A percentile compares a stretch with the other conserved stretches of the same genome.
These are phyloP conservation scores for Trebouxiophyceae sp. DNA, from an alignment of 163 green algal species.

Conservation along the genomic window DNA sequence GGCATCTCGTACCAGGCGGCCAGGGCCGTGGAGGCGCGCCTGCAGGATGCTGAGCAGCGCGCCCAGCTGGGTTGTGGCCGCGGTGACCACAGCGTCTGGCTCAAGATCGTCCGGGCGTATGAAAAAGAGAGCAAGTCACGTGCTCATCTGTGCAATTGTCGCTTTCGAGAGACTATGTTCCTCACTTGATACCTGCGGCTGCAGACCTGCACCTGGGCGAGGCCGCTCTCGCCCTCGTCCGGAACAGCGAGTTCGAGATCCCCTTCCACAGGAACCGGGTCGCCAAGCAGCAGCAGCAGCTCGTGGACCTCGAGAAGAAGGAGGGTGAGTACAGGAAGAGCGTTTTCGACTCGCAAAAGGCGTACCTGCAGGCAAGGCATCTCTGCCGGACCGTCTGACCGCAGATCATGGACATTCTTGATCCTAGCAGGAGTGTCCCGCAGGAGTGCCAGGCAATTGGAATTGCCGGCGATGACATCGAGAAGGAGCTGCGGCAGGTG, in stretches of 20 bases:
- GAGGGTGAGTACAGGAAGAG: conserved; percentile 28
- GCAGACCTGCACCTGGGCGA: conserved; percentile 12
- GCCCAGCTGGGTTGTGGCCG: neutral
- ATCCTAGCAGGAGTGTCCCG: neutral
- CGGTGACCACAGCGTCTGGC: neutral
- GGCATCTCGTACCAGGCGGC: neutral
- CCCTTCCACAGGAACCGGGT: conserved; percentile 42
- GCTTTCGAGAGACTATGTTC: too few species aligned
- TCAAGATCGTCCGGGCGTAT: neutral
- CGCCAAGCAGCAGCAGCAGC: conserved; percentile 36
- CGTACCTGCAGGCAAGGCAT: neutral
- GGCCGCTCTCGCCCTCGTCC: conserved; percentile 13
- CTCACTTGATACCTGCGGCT: neutral
- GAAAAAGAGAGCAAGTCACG: neutral
- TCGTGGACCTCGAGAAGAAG: conserved; percentile 44
- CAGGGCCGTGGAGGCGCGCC: neutral
- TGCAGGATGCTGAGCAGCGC: neutral
- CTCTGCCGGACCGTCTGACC: neutral
- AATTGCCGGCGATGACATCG: neutral
- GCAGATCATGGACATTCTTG: neutral
- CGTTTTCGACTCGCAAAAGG: neutral
- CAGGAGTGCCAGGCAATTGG: neutral
- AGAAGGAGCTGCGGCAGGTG: neutral
- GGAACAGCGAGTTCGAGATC: conserved; percentile 49
- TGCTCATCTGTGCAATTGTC: too few species aligned